Evolutionary conservation across 2,329 filamentous ascomycete genomes (phyloP).

Genomic region (Neurospora crassa): DNA sequence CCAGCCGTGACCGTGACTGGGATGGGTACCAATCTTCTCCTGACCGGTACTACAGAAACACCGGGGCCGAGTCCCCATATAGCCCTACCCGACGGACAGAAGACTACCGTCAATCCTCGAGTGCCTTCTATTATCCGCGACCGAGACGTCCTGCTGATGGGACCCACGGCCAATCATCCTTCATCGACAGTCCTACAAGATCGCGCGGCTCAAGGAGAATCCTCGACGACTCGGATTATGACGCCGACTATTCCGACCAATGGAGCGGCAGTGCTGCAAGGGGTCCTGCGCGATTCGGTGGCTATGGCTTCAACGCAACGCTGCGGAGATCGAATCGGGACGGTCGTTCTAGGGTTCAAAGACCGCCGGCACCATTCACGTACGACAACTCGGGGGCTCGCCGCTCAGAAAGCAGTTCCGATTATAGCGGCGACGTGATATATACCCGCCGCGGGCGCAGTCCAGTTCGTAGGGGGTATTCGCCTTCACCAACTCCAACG

Average conservation of each 20-base stretch:
- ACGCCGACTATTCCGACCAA: background rate
- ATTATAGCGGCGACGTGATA: background rate
- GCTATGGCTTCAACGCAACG: background rate
- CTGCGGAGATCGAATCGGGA: background rate
- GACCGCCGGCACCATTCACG: background rate
- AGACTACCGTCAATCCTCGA: background rate
- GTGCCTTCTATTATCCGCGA: background rate
- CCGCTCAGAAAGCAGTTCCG: background rate
- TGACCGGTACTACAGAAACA: background rate
- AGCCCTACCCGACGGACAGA: background rate
- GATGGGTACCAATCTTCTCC: background rate
- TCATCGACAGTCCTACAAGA: background rate
- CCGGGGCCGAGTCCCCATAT: background rate
- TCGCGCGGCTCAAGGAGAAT: background rate
- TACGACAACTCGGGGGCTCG: background rate
- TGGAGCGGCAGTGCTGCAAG: background rate
- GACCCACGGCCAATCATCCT: background rate
- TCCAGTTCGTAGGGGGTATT: background rate
- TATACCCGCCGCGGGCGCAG: background rate
- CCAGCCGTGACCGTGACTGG: background rate
- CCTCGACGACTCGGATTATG: background rate
- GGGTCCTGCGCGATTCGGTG: background rate
- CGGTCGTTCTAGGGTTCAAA: background rate
- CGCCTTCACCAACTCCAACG: background rate
- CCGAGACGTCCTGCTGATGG: background rate